A percentile compares a stretch with the other conserved stretches of the same genome.
These are phyloP conservation scores for Trametes cinnabarina DNA, from an alignment of 768 basidiomycete genomes.

Conservation along the genomic window DNA sequence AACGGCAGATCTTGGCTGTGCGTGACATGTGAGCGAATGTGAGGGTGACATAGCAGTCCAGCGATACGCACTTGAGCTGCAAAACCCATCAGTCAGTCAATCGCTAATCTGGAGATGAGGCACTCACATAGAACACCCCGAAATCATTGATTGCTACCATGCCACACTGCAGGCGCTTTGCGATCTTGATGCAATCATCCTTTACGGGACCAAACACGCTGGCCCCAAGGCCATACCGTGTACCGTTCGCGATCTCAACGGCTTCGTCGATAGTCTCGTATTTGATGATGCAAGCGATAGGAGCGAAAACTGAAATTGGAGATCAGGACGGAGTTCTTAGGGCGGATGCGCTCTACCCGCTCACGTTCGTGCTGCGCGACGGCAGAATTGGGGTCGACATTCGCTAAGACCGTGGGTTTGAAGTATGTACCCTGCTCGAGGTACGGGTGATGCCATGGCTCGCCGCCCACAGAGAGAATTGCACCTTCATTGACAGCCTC, in stretches of 20 bases:
- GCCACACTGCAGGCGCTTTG: slow-evolving; percentile 81
- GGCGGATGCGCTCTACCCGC: slow-evolving; percentile 27
- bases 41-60: background rate
- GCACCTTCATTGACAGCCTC: slow-evolving; percentile 73
- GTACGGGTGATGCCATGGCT: slow-evolving; percentile 60
- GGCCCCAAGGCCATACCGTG: slow-evolving; percentile 87
- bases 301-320: slow-evolving; percentile 96
- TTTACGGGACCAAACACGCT: slow-evolving; percentile 91
- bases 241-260: slow-evolving; percentile 83
- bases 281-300: slow-evolving; percentile 81
- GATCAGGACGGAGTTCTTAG: background rate
- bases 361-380: slow-evolving; percentile 80
- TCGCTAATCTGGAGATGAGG: background rate
- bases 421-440: slow-evolving; percentile 80
- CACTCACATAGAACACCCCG: slow-evolving; percentile 77
- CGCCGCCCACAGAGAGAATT: slow-evolving; percentile 58
- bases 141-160: slow-evolving; percentile 99
- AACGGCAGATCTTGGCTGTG: slow-evolving; percentile 89
- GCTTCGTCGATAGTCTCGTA: slow-evolving; percentile 86
- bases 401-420: slow-evolving; percentile 80
- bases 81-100: slow-evolving; percentile 16
- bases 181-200: slow-evolving; percentile 73
- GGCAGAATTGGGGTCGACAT: slow-evolving; percentile 66
- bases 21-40: slow-evolving; percentile 24
- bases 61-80: slow-evolving; percentile 56